phyloP scores from a whole-genome alignment of 805 yeast species.

The Ogataea allantospora region DNA sequence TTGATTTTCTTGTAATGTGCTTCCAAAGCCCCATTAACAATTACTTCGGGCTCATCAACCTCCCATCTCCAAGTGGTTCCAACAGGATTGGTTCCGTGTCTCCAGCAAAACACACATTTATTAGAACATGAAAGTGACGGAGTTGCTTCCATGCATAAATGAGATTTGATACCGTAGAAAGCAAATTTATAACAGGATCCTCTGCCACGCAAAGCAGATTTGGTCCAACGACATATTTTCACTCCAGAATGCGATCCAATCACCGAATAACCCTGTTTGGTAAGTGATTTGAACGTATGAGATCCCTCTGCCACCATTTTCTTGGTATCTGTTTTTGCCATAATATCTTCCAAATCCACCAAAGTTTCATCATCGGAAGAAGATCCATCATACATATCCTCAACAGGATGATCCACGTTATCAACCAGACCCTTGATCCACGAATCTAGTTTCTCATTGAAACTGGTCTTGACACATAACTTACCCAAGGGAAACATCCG shows the following conservation, averaged over 20 bases:
- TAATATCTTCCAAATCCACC: constrained; percentile 90
- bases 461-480: constrained; percentile 73
- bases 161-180: constrained; percentile 85
- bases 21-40: constrained; percentile 77
- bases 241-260: constrained; percentile 96
- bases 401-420: constrained; percentile 37
- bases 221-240: constrained; percentile 94
- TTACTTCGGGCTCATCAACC: constrained; percentile 82
- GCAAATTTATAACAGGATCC: constrained; percentile 95
- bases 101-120: constrained; percentile 96
- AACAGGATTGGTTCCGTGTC: constrained; percentile 96
- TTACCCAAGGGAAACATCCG: constrained; percentile 81
- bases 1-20: constrained; percentile 92
- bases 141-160: constrained; percentile 93
- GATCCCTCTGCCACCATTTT: constrained; percentile 89
- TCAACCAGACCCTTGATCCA: constrained; percentile 65
- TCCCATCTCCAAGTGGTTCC: constrained; percentile 98
- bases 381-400: constrained; percentile 18
- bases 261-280: constrained; percentile 90
- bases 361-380: constrained; percentile 43
- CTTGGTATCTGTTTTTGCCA: constrained; percentile 57
- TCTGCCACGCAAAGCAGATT: constrained; percentile 88
- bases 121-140: constrained; percentile 93
- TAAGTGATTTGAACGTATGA: constrained; percentile 82
- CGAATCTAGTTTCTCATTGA: constrained; percentile 55